Evolutionary conservation across 768 basidiomycete genomes (phyloP), one percentile per base, ranked within the genome.

Genomic region (Amanita fuliginea): DNA sequence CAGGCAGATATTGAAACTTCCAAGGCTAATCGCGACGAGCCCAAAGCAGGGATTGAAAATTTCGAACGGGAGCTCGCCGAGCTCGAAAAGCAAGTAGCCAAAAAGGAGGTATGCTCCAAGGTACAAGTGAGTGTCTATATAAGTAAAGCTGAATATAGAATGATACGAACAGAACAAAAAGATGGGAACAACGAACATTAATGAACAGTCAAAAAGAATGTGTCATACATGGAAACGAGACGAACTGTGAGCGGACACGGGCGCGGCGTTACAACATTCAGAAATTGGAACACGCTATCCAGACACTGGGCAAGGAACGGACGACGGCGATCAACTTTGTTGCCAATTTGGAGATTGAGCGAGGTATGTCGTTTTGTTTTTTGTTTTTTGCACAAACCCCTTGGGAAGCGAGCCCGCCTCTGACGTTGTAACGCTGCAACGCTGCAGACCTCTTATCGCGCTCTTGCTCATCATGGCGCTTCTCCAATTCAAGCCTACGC

Each of bases 401-500:
- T n/a, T n/a, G n/a, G n/a, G n/a, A n/a, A n/a, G n/a, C n/a, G n/a
- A n/a, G n/a, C n/a, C n/a, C n/a, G n/a, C n/a, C n/a, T n/a, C n/a
- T n/a, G n/a, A n/a, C n/a, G n/a, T n/a, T n/a, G n/a, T n/a, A n/a
- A n/a, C n/a, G n/a, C n/a, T n/a, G n/a, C 46, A 22, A 16, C 37
- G 26, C 34, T 36, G 19, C 57, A 98, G 94, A 55, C 98, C 96
- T 0, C 76, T 99, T 55, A 98, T 99, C 60, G 96, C 96, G 0
- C 77, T 99, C 0, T 98, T 95, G 10, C 75, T 99, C 34, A 98
- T 98, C 70, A 95, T 99, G 93, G 87, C 96, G 0, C 78, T 99
- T 14, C 80, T 98, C n/a, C 93, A 97, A 63, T 97, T 97, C 76
- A 97, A 97, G 61, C 94, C 95, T 6, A 93, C 95, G 13, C 95